Conservation (phyloP, 148 eudicot species). For the Suaeda aralocaspica region DNA sequence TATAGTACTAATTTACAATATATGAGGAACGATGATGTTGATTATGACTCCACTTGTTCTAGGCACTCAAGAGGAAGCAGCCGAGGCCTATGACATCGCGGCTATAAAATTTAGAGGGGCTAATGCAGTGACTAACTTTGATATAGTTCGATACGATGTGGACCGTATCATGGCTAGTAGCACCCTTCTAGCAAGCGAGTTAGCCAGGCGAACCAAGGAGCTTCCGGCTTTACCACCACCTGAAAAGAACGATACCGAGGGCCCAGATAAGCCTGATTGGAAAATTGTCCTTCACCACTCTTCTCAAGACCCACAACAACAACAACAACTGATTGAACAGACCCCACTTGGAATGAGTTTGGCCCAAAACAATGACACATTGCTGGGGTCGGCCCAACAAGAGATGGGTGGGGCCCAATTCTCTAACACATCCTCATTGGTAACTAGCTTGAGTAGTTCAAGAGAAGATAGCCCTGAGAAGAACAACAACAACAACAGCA, state of each 20-base stretch:
- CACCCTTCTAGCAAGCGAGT: slow-evolving; percentile 68
- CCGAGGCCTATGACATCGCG: slow-evolving; percentile 93
- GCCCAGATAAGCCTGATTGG: slow-evolving; percentile 37
- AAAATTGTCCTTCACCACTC: slow-evolving; percentile 32
- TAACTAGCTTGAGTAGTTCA: slow-evolving; percentile 49
- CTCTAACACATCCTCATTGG: slow-evolving; percentile 46
- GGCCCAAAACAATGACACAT: slow-evolving; percentile 21
- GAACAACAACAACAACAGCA: slow-evolving; percentile 35
- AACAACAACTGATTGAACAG: slow-evolving; percentile 4
- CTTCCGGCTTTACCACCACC: slow-evolving; percentile 12
- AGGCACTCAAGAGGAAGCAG: slow-evolving; percentile 99
- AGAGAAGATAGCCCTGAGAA: slow-evolving; percentile 63
- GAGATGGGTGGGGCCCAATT: slow-evolving; percentile 30
- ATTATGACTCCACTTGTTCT: not conserved
- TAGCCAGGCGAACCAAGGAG: slow-evolving; percentile 62
- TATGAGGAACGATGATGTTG: not conserved
- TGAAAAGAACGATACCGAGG: slow-evolving; percentile 1
- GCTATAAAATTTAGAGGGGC: slow-evolving; percentile 86
- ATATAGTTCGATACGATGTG: slow-evolving; percentile 69
- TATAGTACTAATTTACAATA: not conserved
- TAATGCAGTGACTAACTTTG: slow-evolving; percentile 84
- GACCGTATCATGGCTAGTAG: slow-evolving; percentile 82
- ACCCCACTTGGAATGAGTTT: slow-evolving; percentile 16
- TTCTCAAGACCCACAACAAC: slow-evolving; percentile 20
- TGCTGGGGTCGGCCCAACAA: slow-evolving; percentile 25